Percentiles rank a stretch among this genome's conserved stretches.
Conservation (phyloP, 495 filamentous ascomycete genomes). For the Penicillium antarcticum region DNA sequence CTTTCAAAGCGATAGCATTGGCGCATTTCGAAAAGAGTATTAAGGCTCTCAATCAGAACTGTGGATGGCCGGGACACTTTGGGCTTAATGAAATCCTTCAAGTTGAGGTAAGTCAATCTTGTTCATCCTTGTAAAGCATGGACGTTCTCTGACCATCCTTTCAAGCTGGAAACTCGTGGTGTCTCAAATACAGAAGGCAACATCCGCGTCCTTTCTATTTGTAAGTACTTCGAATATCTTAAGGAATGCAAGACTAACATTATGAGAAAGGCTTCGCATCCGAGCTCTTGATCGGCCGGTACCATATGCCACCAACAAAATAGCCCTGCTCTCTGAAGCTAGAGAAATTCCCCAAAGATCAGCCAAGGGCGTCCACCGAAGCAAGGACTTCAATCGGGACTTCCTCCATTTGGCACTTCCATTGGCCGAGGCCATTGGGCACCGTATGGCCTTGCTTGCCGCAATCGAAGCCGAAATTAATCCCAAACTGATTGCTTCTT, state of each 20-base stretch:
- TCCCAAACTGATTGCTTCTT: too few species aligned
- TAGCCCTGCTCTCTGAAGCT: constrained; percentile 27
- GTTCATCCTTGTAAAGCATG: too few species aligned
- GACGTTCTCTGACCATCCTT: background rate
- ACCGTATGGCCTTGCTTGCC: constrained; percentile 32
- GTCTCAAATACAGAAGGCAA: constrained; percentile 20
- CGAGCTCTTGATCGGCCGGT: constrained; percentile 36
- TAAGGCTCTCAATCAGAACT: constrained; percentile 14
- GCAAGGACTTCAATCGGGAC: constrained; percentile 23
- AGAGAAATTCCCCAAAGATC: constrained; percentile 3
- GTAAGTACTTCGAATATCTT: constrained; percentile 8
- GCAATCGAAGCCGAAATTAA: too few species aligned
- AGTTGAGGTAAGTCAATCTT: constrained; percentile 27
- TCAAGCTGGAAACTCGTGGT: constrained; percentile 16
- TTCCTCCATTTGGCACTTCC: constrained; percentile 30
- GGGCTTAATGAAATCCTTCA: constrained; percentile 19
- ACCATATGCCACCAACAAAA: constrained; percentile 23
- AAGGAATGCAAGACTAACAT: background rate
- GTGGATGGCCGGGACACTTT: constrained; percentile 21
- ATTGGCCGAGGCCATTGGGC: constrained; percentile 28
- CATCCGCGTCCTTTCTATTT: constrained; percentile 20
- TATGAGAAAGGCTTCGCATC: constrained; percentile 26
- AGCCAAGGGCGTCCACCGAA: constrained; percentile 15
- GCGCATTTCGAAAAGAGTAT: constrained; percentile 14
- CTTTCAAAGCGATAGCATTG: constrained; percentile 29